A percentile compares a stretch with the other conserved stretches of the same genome.
Evolutionary conservation across 2,329 filamentous ascomycete species (phyloP).

Genomic region (Saccharata proteae): DNA sequence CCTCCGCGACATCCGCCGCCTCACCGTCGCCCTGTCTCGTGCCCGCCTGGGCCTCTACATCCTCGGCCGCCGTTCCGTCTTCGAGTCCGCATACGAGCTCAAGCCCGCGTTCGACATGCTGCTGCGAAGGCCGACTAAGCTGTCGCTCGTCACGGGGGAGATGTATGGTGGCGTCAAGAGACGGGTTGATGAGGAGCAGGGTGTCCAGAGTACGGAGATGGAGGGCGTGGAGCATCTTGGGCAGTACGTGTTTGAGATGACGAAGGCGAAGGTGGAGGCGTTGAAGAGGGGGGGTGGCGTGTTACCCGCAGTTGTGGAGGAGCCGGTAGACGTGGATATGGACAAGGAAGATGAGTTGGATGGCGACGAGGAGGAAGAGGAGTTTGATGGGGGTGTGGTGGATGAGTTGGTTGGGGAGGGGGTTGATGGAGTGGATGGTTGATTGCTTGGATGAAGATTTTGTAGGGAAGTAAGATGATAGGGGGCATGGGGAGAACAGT

Average conservation of each 20-base stretch:
- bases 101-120: slow-evolving; percentile 74
- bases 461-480: too few species aligned
- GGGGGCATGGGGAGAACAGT: too few species aligned
- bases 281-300: slow-evolving; percentile 33
- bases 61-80: slow-evolving; percentile 75
- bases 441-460: too few species aligned
- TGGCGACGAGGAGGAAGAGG: slow-evolving; percentile 18
- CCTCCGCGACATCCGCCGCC: slow-evolving; percentile 78
- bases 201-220: slow-evolving; percentile 61
- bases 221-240: slow-evolving; percentile 87
- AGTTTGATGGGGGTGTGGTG: slow-evolving; percentile 11
- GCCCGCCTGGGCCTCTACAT: slow-evolving; percentile 87
- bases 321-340: slow-evolving; percentile 18
- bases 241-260: slow-evolving; percentile 96
- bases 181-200: slow-evolving; percentile 33
- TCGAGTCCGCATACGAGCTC: slow-evolving; percentile 80
- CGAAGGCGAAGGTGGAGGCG: slow-evolving; percentile 53
- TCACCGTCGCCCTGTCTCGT: slow-evolving; percentile 89
- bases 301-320: slow-evolving; percentile 20
- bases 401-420: neutral
- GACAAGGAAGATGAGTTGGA: slow-evolving; percentile 22
- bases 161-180: slow-evolving; percentile 60
- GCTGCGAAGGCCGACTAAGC: slow-evolving; percentile 64
- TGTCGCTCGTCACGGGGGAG: slow-evolving; percentile 73
- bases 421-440: neutral